Base-by-base conservation (phyloP, 2,329 filamentous ascomycete genomes). In the Thelonectria olida region DNA sequence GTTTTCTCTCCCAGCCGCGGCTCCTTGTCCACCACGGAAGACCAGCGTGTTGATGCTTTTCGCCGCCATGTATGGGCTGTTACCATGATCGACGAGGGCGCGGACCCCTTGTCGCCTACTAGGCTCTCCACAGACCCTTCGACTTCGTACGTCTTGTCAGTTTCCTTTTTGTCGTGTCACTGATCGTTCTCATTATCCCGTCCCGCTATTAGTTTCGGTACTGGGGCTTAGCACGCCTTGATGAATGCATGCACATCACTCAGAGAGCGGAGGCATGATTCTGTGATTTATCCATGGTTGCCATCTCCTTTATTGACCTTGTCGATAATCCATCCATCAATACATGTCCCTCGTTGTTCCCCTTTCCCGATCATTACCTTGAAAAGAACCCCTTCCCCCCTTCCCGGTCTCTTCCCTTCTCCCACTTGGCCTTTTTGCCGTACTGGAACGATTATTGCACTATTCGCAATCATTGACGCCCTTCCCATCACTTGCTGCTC, bases 11-110 rank as follows among this genome's bases (percentile, higher is more conserved):
- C 60, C 34, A 68, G 68, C 2, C 68, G 69, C 49, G 70, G 69
- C 58, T 72, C 69, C 38, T 71, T 72, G 70, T 63, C 70, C 19
- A 68, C 69, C 15, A 55, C 72, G 22, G 69, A 72, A 28, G 68
- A 72, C 45, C 72, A 65, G 62, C 58, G 64, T 25, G 69, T 69
- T 28, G 70, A 72, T 10, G 69, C 70, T 44, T 71, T 72, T 51
- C 67, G 69, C 13, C 68, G 62, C 38, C 70, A 71, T 48, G 70
- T 69, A 8, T 72, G 69, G 69, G 65, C 65, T 8, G 64, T 66
- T 15, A 72, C 70, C 31, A 72, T 72, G 70, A 68, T 71, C 36
- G 70, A 72, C 44, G 70, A 72, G 25, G 70, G 72, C 44, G 70
- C 72, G 25, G 64, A 71, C 39, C 67, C 67, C 34, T 58, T 58